Conservation (phyloP, 2,329 filamentous ascomycete genomes). For the Aaosphaeria pasadenensis region DNA sequence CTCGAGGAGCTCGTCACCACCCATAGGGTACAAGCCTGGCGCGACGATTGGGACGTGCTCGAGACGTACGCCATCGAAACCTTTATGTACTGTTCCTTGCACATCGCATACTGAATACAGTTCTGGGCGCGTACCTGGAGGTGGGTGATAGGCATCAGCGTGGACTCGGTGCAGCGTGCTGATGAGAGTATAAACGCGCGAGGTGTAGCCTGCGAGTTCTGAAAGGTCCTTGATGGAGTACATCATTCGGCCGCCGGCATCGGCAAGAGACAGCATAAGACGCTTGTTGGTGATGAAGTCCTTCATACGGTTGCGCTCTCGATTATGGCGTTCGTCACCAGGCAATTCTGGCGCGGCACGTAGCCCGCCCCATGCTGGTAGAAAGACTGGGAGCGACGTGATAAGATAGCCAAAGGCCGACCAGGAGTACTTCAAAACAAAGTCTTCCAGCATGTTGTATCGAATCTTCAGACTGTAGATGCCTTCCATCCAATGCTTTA, state of each 20-base stretch:
- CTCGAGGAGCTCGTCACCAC: constrained; percentile 87
- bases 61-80: constrained; percentile 89
- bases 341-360: constrained; percentile 69
- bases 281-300: constrained; percentile 99
- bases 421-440: constrained; percentile 98
- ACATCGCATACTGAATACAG: constrained; percentile 87
- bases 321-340: constrained; percentile 50
- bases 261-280: constrained; percentile 93
- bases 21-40: constrained; percentile 80
- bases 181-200: constrained; percentile 91
- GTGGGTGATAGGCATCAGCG: constrained; percentile 78
- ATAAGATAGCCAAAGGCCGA: constrained; percentile 95
- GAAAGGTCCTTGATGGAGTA: constrained; percentile 98
- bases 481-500: constrained; percentile 96
- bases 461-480: constrained; percentile 97
- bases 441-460: constrained; percentile 98
- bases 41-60: constrained; percentile 93
- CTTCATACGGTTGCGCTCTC: constrained; percentile 87
- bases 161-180: constrained; percentile 92
- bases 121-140: constrained; percentile 66
- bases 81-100: constrained; percentile 89
- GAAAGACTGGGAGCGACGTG: constrained; percentile 87
- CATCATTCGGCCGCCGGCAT: constrained; percentile 98
- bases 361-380: constrained; percentile 88
- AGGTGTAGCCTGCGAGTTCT: constrained; percentile 93